Evolutionary conservation across 2,329 filamentous ascomycete species (phyloP).

Genomic region (Phialocephala sp.): DNA sequence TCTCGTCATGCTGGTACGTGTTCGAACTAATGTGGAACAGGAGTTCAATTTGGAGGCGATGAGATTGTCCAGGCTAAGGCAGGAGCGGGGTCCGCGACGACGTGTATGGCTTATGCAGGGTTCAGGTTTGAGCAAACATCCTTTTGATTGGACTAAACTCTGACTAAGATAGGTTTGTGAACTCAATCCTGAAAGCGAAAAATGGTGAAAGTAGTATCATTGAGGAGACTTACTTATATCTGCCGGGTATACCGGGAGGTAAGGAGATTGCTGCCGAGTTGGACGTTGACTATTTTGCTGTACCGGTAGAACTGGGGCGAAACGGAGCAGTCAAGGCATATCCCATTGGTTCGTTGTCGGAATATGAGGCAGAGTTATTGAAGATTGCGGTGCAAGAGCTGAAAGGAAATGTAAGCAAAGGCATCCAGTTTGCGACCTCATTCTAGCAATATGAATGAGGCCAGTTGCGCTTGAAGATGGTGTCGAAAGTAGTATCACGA

Average conservation of each 20-base stretch:
- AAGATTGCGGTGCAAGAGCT: slow-evolving; percentile 16
- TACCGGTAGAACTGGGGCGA: slow-evolving; percentile 16
- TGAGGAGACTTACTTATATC: slow-evolving; percentile 22
- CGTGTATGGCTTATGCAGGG: slow-evolving; percentile 5
- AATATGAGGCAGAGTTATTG: slow-evolving; percentile 14
- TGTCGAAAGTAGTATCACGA: not conserved
- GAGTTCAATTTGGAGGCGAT: slow-evolving; percentile 5
- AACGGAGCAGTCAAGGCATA: slow-evolving; percentile 14
- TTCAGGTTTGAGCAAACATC: not conserved
- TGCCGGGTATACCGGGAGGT: slow-evolving; percentile 17
- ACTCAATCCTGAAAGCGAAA: slow-evolving; percentile 16
- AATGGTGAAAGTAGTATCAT: slow-evolving; percentile 7
- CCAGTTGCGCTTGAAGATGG: not conserved
- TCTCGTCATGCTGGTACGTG: not conserved
- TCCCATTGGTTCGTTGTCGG: slow-evolving; percentile 10
- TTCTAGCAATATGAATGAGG: not conserved
- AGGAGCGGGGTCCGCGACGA: slow-evolving; percentile 1
- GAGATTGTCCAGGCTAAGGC: slow-evolving; percentile 2
- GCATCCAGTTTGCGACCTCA: slow-evolving; percentile 8
- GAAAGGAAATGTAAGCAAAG: slow-evolving; percentile 19
- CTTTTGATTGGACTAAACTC: not conserved
- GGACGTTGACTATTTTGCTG: slow-evolving; percentile 19
- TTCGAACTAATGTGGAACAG: not conserved
- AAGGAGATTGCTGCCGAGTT: slow-evolving; percentile 15
- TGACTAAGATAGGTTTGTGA: slow-evolving; percentile 2